Evolutionary conservation across 306 rosid genomes (phyloP).

Genomic region (Trifolium repens): DNA sequence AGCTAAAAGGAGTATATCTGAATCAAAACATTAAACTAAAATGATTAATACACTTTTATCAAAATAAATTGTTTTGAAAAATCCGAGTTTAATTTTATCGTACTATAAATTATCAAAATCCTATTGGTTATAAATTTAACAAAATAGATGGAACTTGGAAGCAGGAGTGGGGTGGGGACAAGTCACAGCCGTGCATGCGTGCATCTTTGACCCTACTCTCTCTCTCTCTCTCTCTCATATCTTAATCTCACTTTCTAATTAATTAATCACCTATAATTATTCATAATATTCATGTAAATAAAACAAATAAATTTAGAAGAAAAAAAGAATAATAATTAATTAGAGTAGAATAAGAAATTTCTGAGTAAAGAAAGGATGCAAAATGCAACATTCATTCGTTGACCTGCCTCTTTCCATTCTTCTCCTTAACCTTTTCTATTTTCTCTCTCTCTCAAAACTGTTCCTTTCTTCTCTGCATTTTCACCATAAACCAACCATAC

Average conservation of each 20-base stretch:
- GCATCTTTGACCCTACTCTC: slow-evolving; percentile 56
- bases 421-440: slow-evolving; percentile 25
- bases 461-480: slow-evolving; percentile 40
- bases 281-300: slow-evolving; percentile 7
- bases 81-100: no score
- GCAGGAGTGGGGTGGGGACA: slow-evolving; percentile 46
- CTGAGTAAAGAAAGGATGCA: slow-evolving; percentile 39
- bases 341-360: slow-evolving; percentile 37
- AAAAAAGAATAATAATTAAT: slow-evolving; percentile 18
- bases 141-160: neutral
- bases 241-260: neutral
- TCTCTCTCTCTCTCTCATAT: neutral
- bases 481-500: slow-evolving; percentile 25
- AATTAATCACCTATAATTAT: neutral
- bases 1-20: no score
- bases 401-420: slow-evolving; percentile 39
- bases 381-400: slow-evolving; percentile 50
- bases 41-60: no score
- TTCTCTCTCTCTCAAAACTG: slow-evolving; percentile 14
- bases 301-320: slow-evolving; percentile 21
- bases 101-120: no score
- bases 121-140: no score
- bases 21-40: no score
- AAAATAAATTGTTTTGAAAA: no score
- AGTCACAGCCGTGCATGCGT: slow-evolving; percentile 57